These are phyloP conservation scores for Senna tora DNA, from an alignment of 306 rosid genomes.

Conservation along the genomic window DNA sequence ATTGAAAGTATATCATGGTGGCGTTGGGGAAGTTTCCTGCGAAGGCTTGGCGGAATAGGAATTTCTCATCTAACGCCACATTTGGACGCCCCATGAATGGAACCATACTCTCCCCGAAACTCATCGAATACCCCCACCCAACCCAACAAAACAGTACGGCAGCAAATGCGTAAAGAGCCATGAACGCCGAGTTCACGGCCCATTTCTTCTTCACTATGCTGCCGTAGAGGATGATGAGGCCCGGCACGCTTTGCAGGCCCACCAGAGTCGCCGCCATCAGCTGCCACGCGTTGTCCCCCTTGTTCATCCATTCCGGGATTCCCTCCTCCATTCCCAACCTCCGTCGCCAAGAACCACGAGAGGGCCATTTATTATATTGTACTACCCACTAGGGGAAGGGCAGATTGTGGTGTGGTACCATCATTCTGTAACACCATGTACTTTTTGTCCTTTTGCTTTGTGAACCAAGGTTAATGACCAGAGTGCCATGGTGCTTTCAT, in stretches of 20 bases:
- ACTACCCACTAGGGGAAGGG: no score
- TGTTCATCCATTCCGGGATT: slow-evolving; percentile 52
- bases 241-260: slow-evolving; percentile 57
- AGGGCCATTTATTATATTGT: no score
- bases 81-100: slow-evolving; percentile 43
- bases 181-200: slow-evolving; percentile 58
- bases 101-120: slow-evolving; percentile 33
- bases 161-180: slow-evolving; percentile 58
- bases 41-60: slow-evolving; percentile 20
- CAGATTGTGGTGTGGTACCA: no score
- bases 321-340: background rate
- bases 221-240: slow-evolving; percentile 55
- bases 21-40: slow-evolving; percentile 38
- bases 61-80: slow-evolving; percentile 12
- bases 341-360: no score
- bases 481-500: background rate
- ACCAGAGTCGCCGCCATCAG: slow-evolving; percentile 50
- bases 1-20: slow-evolving; percentile 52
- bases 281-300: slow-evolving; percentile 60
- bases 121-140: slow-evolving; percentile 51
- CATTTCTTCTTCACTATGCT: slow-evolving; percentile 60
- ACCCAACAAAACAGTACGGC: slow-evolving; percentile 56
- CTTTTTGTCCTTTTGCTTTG: no score
- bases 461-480: no score
- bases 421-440: no score